A percentile compares a stretch with the other conserved stretches of the same genome.
Evolutionary conservation across 2,329 filamentous ascomycete genomes (phyloP).

Genomic region (Alternaria triticimaculans): DNA sequence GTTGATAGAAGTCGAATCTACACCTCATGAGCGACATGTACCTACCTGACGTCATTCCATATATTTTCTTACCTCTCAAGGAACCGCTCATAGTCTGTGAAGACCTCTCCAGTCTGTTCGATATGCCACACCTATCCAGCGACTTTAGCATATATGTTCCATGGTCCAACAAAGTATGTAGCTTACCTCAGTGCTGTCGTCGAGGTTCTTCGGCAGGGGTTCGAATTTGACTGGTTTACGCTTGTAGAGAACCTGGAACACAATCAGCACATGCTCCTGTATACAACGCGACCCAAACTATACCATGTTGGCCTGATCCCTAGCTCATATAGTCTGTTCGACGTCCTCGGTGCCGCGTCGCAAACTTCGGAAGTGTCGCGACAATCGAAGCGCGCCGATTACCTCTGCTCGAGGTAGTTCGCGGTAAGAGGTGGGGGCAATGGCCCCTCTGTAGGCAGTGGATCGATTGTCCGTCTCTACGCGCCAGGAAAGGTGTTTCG

Average conservation of each 20-base stretch:
- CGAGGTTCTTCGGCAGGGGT: conserved; percentile 72
- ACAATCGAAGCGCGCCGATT: conserved; percentile 20
- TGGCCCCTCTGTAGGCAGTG: conserved; percentile 16
- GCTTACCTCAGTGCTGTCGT: conserved; percentile 83
- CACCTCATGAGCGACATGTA: conserved; percentile 24
- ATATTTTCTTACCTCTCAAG: conserved; percentile 70
- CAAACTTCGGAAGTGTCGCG: conserved; percentile 36
- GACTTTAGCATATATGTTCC: conserved; percentile 36
- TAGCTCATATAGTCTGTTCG: conserved; percentile 40
- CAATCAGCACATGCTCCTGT: conserved; percentile 22
- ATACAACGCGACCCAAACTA: conserved; percentile 15
- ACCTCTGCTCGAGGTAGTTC: background rate
- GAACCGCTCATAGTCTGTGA: conserved; percentile 87
- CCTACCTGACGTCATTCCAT: conserved; percentile 27
- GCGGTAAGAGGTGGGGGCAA: conserved; percentile 4
- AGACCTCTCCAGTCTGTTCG: conserved; percentile 86
- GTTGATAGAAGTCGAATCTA: conserved; percentile 92
- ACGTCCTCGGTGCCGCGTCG: conserved; percentile 33
- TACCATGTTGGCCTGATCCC: conserved; percentile 42
- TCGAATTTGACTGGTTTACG: conserved; percentile 90
- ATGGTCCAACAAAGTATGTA: conserved; percentile 6
- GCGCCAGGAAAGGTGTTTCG: conserved; percentile 26
- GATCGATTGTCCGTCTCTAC: conserved; percentile 20
- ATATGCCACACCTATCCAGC: conserved; percentile 84
- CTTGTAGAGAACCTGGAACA: conserved; percentile 85